Evolutionary conservation across 768 basidiomycete species (phyloP), one percentile per base, ranked within the genome.

Genomic region (Suillus occidentalis): DNA sequence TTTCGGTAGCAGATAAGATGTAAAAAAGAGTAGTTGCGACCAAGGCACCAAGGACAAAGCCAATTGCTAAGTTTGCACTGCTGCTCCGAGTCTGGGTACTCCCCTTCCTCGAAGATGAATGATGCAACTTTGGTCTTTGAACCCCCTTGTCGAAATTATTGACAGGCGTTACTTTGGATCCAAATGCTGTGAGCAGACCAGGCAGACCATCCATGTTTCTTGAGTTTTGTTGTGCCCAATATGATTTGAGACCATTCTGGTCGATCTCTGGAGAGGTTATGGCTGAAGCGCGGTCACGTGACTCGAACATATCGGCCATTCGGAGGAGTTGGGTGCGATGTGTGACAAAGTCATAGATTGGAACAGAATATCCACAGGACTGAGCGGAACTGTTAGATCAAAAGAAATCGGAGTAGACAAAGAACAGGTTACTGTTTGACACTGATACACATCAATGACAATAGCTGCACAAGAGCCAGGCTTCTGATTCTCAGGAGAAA

Each of bases 311-410:
- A 7, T 73, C 73, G 25, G 79, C 77, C 73, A 72, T 77, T 47
- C 82, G 76, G 43, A 81, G 76, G 36, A 87, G 83, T 14, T 79
- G 81, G 8, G 79, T 82, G 22, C 89, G 87, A 63, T 88, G 84
- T 31, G 79, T 77, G 61, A 82, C 77, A 73, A 87, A 90, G 42
- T 82, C 78, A 70, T 85, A 89, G 64, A 84, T 79, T 7, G 89
- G 89, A 22, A 91, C 85, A 6, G 82, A 82, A 66, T 78, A 90
- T 22, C 89, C 88, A 67, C 89, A 91, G 1, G 88, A 87, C 89
- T 90, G 18, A 12, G 9, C 10, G 16, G 6, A 59, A 59, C 1
- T 45, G 63, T 40, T 58, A 43, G 36, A 22, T 52, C 34, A 22
- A 42, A 18, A 6, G 18, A 40, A 4, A 14, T 6, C 16, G 6